Conservation (phyloP, 2,329 filamentous ascomycete species). For the Penicillium sp. region DNA sequence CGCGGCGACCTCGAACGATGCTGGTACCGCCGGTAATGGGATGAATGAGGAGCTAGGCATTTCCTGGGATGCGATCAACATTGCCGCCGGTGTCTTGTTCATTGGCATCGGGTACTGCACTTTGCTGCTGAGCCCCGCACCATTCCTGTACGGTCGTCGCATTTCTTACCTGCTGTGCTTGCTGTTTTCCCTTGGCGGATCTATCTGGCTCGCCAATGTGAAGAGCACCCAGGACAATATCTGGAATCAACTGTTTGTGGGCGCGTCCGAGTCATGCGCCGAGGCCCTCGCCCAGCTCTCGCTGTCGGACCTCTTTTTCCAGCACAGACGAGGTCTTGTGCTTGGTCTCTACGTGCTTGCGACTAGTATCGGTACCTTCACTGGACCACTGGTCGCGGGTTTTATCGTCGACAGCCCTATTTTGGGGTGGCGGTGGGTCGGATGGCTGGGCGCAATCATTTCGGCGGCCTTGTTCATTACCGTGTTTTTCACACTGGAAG, state of each 20-base stretch:
- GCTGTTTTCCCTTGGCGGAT: constrained; percentile 49
- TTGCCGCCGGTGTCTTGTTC: constrained; percentile 57
- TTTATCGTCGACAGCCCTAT: constrained; percentile 46
- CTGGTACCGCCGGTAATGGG: constrained; percentile 52
- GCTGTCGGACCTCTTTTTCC: constrained; percentile 57
- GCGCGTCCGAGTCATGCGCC: constrained; percentile 56
- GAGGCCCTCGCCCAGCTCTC: constrained; percentile 59
- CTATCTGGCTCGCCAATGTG: constrained; percentile 54
- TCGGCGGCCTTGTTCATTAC: constrained; percentile 49
- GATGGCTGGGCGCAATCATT: constrained; percentile 52
- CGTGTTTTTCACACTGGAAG: constrained; percentile 54
- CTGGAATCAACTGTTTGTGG: constrained; percentile 58
- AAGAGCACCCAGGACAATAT: constrained; percentile 48
- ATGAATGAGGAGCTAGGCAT: constrained; percentile 53
- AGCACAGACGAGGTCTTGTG: constrained; percentile 56
- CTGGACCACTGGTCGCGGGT: constrained; percentile 54
- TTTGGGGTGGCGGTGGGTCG: constrained; percentile 57
- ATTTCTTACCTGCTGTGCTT: constrained; percentile 56
- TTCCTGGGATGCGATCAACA: constrained; percentile 53
- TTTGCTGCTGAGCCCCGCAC: constrained; percentile 52
- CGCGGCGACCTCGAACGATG: constrained; percentile 57
- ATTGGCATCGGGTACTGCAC: constrained; percentile 57
- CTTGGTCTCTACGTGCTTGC: constrained; percentile 57
- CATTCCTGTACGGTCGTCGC: constrained; percentile 55
- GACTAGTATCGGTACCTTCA: constrained; percentile 56